Percentiles rank a stretch among this genome's conserved stretches.
These are phyloP conservation scores for Moniliella sp. DNA, from an alignment of 1,284 basidiomycete genomes.

Conservation along the genomic window DNA sequence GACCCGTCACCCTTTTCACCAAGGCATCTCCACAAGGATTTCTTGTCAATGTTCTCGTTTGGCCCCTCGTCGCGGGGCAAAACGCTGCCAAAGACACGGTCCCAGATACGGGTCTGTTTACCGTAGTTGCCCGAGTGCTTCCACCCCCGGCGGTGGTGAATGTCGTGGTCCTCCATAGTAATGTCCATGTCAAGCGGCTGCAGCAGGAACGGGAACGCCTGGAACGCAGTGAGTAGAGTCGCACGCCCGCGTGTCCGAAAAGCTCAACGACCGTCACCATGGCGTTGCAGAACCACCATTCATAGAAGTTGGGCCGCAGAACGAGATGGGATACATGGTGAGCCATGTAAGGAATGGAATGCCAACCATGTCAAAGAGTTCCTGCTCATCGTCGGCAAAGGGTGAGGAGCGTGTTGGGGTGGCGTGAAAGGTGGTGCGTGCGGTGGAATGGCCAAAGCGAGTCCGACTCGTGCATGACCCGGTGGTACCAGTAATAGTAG, in stretches of 20 bases:
- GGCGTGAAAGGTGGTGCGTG: constrained; percentile 17
- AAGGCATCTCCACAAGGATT: too few relatives aligned
- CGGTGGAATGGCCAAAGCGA: constrained; percentile 8
- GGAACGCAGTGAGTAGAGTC: constrained; percentile 12
- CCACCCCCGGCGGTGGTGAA: constrained; percentile 2
- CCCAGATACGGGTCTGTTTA: constrained; percentile 3
- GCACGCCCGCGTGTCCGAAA: constrained; percentile 19
- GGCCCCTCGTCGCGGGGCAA: neutral
- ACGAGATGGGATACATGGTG: neutral
- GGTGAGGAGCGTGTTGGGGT: constrained; percentile 15
- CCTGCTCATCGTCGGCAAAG: constrained; percentile 19
- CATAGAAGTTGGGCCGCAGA: neutral
- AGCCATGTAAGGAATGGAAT: neutral
- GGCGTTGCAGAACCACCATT: neutral
- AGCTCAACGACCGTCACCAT: neutral
- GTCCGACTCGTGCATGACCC: constrained; percentile 14
- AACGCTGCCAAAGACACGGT: constrained; percentile 1
- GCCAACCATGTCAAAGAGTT: constrained; percentile 17
- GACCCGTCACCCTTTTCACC: too few relatives aligned
- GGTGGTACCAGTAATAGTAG: constrained; percentile 27
- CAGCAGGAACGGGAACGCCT: constrained; percentile 4
- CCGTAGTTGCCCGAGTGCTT: constrained; percentile 1
- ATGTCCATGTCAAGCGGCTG: constrained; percentile 2
- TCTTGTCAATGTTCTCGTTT: neutral
- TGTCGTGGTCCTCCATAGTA: constrained; percentile 2